Base-by-base conservation (phyloP, 495 filamentous ascomycete genomes). In the Aspergillus sparsus region DNA sequence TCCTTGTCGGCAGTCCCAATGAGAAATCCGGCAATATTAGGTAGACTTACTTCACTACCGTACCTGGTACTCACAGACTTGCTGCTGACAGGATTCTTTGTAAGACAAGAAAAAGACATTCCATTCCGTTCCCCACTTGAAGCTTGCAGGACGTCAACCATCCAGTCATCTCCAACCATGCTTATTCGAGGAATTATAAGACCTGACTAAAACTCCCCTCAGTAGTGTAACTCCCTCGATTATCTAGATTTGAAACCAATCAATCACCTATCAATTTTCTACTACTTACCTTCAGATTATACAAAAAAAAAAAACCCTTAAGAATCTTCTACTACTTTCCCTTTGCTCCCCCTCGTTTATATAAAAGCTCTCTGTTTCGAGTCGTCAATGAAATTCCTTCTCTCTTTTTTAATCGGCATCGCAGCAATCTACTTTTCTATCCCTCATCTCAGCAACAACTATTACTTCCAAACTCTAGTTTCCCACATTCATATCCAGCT, bases 341-440 rank as follows among this genome's bases (percentile, higher is more conserved):
- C 13, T 49, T 2, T 10, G n/a, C 44, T 35, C 11, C 3, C 11
- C n/a, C 11, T 7, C 21, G 10, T 6, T 15, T 32, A 57, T 77
- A 76, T 78, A 79, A 77, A 74, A 64, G 56, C 61, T 53, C 15
- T 51, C 35, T 49, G 56, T 60, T 27, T 27, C 21, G 21, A 27
- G 47, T 16, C 61, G 51, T 62, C 67, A 63, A 82, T 82, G 79
- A 79, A 68, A 67, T 62, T 77, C 10, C 62, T 78, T 53, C 61
- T 78, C 55, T 67, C 73, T 62, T 60, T 78, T 71, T 57, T 74
- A 62, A 75, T 80, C 71, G 77, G 72, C 67, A 74, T 78, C 67
- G 68, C 64, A 63, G 77, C 77, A 69, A 70, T 75, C 49, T 21
- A 72, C 53, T 52, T 74, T 46, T 63, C 71, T 60, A 69, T 65